phyloP scores from a whole-genome alignment of 163 green algal genomes.

The Smithsoniella earleae region DNA sequence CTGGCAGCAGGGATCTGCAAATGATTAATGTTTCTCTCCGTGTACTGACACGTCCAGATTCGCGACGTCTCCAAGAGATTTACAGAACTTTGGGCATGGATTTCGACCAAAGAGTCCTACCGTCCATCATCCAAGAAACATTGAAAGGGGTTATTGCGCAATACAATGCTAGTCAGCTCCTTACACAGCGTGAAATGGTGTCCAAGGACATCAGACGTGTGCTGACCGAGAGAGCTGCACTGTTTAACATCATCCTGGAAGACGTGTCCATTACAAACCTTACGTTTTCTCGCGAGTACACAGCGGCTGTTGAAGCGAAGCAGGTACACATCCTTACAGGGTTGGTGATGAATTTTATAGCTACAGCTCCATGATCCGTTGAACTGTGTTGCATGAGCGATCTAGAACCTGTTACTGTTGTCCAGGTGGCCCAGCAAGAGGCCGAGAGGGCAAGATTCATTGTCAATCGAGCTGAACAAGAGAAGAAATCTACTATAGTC shows the following conservation, averaged over 20 bases:
- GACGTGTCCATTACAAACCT: constrained; percentile 97
- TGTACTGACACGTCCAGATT: constrained; percentile 86
- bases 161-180: constrained; percentile 96
- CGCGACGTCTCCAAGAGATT: constrained; percentile 76
- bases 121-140: constrained; percentile 97
- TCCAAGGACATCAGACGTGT: constrained; percentile 82
- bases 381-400: too few species aligned
- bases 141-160: constrained; percentile 96
- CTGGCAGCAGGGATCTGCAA: constrained; percentile 89
- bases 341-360: too few species aligned
- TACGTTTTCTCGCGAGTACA: constrained; percentile 86
- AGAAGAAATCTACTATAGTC: constrained; percentile 92
- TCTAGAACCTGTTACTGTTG: neutral
- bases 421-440: constrained; percentile 96
- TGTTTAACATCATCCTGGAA: constrained; percentile 94
- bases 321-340: constrained; percentile 46
- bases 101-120: constrained; percentile 90
- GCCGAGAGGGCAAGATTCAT: constrained; percentile 94
- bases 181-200: constrained; percentile 94
- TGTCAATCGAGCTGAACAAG: constrained; percentile 81
- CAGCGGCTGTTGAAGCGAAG: constrained; percentile 77
- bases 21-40: constrained; percentile 97
- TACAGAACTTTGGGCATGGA: constrained; percentile 93
- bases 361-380: too few species aligned
- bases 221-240: constrained; percentile 65